Conservation (phyloP, 192 early-diverging fungal species). For the Podila minutissima region DNA sequence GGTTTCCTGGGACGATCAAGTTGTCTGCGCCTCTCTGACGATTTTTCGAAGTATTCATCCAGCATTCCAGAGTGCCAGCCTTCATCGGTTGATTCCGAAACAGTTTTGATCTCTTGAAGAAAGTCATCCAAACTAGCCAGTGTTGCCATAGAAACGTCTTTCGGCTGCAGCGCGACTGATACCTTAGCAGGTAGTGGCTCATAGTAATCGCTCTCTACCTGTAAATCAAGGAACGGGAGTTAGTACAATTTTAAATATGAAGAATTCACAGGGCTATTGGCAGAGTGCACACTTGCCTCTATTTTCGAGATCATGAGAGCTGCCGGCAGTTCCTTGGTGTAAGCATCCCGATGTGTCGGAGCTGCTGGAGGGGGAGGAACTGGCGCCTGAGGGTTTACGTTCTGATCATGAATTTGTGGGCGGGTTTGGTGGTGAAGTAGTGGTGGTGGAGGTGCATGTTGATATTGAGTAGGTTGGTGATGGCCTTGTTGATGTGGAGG, state of each 20-base stretch:
- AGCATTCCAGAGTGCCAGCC: not conserved
- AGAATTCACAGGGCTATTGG: not conserved
- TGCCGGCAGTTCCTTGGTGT: slow-evolving; percentile 27
- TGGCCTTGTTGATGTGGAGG: not conserved
- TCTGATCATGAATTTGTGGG: not conserved
- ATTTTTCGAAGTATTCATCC: not conserved
- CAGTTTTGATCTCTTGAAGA: slow-evolving; percentile 2
- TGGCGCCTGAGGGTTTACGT: not conserved
- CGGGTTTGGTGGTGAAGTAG: not conserved
- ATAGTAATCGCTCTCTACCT: slow-evolving; percentile 31
- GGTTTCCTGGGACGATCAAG: not conserved
- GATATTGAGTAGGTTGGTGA: not conserved
- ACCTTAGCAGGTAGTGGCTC: slow-evolving; percentile 29
- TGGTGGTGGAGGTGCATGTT: not conserved
- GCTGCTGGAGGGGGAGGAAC: slow-evolving; percentile 7
- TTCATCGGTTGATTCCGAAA: not conserved
- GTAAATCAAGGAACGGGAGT: not conserved
- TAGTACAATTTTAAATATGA: not conserved
- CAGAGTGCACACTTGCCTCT: slow-evolving; percentile 14
- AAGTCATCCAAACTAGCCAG: slow-evolving; percentile 12
- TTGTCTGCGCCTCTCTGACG: not conserved
- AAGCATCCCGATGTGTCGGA: slow-evolving; percentile 27
- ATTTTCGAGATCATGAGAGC: slow-evolving; percentile 41
- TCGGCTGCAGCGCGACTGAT: slow-evolving; percentile 18
- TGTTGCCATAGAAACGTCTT: not conserved